Conservation (phyloP, 2,329 filamentous ascomycete genomes). For the Dryadomyces quercus-mongolicae region DNA sequence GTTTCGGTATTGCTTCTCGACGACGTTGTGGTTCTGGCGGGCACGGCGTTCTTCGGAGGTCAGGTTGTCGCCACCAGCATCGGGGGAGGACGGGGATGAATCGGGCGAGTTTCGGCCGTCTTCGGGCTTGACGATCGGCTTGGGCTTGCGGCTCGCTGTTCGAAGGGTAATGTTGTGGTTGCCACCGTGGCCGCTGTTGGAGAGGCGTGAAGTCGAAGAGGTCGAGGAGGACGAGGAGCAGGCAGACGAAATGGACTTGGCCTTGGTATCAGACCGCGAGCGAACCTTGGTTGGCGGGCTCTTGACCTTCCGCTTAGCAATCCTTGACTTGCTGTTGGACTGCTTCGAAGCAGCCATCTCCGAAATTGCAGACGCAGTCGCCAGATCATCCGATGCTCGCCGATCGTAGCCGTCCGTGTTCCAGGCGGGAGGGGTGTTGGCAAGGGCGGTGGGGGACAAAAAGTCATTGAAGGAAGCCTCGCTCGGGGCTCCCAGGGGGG, state of each 20-base stretch:
- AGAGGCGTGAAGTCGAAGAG: neutral
- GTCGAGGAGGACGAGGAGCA: slow-evolving; percentile 5
- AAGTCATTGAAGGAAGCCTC: neutral
- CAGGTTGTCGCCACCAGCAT: slow-evolving; percentile 6
- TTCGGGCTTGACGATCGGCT: neutral
- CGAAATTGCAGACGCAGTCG: neutral
- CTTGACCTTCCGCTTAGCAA: neutral
- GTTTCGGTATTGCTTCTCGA: slow-evolving; percentile 36
- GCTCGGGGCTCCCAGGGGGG: neutral
- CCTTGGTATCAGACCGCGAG: neutral
- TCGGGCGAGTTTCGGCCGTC: neutral
- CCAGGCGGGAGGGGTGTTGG: neutral
- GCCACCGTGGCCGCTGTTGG: slow-evolving; percentile 9
- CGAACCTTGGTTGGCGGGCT: neutral
- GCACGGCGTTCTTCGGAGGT: slow-evolving; percentile 10
- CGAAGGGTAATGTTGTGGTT: slow-evolving; percentile 12
- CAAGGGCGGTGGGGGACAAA: neutral
- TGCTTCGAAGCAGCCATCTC: neutral
- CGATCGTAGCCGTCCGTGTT: neutral
- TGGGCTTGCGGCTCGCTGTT: slow-evolving; percentile 11
- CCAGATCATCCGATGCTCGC: neutral
- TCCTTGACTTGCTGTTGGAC: neutral
- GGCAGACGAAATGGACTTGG: slow-evolving; percentile 4
- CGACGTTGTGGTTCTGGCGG: slow-evolving; percentile 28
- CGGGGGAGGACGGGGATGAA: slow-evolving; percentile 4